These are phyloP conservation scores for Aspergillus floridensis DNA, from an alignment of 2,329 filamentous ascomycete species.

Conservation along the genomic window DNA sequence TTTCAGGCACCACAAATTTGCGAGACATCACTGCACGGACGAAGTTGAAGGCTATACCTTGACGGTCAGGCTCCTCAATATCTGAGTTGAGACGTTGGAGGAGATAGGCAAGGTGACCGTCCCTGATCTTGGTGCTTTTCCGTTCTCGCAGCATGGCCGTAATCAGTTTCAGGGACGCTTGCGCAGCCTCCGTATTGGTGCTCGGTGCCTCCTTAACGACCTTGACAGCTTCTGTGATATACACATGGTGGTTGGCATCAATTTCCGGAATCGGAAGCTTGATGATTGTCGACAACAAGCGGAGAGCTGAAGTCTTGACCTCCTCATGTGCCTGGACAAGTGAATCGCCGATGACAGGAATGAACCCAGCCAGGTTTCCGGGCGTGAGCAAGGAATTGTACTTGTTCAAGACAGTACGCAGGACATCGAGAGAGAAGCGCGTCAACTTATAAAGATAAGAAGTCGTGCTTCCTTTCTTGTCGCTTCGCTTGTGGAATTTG, in stretches of 20 bases:
- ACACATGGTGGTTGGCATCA: constrained; percentile 70
- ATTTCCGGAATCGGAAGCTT: constrained; percentile 74
- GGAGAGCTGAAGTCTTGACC: constrained; percentile 82
- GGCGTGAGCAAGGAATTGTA: constrained; percentile 76
- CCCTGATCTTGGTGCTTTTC: constrained; percentile 70
- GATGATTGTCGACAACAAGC: constrained; percentile 79
- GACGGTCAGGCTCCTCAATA: constrained; percentile 85
- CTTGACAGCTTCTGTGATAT: constrained; percentile 80
- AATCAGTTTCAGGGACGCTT: constrained; percentile 84
- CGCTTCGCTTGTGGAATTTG: constrained; percentile 71
- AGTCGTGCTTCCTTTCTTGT: constrained; percentile 68
- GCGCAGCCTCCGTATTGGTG: constrained; percentile 78
- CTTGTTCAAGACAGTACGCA: constrained; percentile 82
- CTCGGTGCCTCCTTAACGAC: constrained; percentile 73
- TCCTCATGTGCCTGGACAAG: constrained; percentile 84
- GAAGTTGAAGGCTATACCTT: constrained; percentile 94
- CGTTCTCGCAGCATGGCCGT: constrained; percentile 81
- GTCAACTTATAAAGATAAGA: constrained; percentile 84
- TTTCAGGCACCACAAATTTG: constrained; percentile 77
- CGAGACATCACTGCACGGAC: constrained; percentile 81
- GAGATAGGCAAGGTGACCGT: constrained; percentile 77
- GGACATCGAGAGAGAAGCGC: constrained; percentile 81
- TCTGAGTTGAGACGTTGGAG: constrained; percentile 81
- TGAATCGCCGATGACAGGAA: constrained; percentile 85
- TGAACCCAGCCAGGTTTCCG: constrained; percentile 76